Evolutionary conservation across 1,284 basidiomycete genomes (phyloP), one percentile per base, ranked within the genome.

Genomic region (Rhizoctonia solani): DNA sequence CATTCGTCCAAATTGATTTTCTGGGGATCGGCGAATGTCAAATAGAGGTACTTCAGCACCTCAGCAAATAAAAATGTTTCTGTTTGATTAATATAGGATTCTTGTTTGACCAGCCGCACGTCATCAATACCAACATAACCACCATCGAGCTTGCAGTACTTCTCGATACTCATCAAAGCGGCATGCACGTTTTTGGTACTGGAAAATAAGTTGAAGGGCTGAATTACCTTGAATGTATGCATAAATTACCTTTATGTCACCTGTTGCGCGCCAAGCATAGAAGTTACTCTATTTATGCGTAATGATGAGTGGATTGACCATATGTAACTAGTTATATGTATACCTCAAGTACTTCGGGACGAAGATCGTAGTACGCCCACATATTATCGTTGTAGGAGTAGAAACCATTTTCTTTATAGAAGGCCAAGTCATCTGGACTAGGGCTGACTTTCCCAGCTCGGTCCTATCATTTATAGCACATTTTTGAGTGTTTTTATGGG

Each of bases 1-100:
- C 88, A 88, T n/a, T 86, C 77, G 71, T 90, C 85, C 19, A 90
- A 77, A 69, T 82, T 85, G 75, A 87, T 84, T 67, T 81, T 80
- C 54, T 76, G 74, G 0, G 88, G 88, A 74, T 89, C 85, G 71
- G 88, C 86, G 74, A 89, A 90, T 0, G 87, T 90, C 53, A 91
- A 80, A 76, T 86, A 87, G 19, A 68, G 46, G 39, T 68, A 68
- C 23, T 68, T 68, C 27, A 61, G 42, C 6, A 68, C 67, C 49
- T 68, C 67, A 6, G 67, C 67, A 23, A 68, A 68, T 30, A 68
- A 68, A 50, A 68, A 68, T 14, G 67, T 54, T 41, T 68, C 61
- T 16, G 61, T 65, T 32, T 65, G 52, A 42, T 61, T 37, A 56
- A 54, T 46, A 25, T 54, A 63, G 1, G 27, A 23, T 13, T 23